Conservation (phyloP, 2,329 filamentous ascomycete genomes). For the Cladosporium phlei region DNA sequence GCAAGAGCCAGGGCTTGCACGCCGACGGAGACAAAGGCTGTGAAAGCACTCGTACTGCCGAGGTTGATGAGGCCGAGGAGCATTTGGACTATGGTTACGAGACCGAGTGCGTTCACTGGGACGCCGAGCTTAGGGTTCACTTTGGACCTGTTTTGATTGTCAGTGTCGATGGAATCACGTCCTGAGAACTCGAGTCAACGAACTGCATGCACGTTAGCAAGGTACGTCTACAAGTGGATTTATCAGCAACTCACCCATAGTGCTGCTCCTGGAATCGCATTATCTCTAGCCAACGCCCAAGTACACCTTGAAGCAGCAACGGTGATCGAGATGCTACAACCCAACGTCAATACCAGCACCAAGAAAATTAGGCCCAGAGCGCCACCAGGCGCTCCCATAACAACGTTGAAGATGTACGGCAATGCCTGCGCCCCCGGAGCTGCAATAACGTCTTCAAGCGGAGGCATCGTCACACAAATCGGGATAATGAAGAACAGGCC, state of each 20-base stretch:
- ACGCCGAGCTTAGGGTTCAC: slow-evolving; percentile 35
- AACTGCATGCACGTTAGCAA: background rate
- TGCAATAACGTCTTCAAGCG: slow-evolving; percentile 44
- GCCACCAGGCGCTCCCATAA: slow-evolving; percentile 48
- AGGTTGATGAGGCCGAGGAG: slow-evolving; percentile 48
- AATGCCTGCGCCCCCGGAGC: slow-evolving; percentile 45
- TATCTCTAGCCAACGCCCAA: slow-evolving; percentile 45
- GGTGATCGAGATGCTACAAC: slow-evolving; percentile 52
- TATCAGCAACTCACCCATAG: slow-evolving; percentile 27
- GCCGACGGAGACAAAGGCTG: slow-evolving; percentile 50
- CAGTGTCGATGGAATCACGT: background rate
- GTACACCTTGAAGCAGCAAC: slow-evolving; percentile 46
- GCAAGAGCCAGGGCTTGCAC: slow-evolving; percentile 53
- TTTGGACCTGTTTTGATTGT: slow-evolving; percentile 4
- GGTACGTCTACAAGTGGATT: background rate
- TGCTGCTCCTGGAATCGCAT: slow-evolving; percentile 39
- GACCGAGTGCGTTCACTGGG: slow-evolving; percentile 39
- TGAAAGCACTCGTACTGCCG: slow-evolving; percentile 45
- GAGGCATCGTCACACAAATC: slow-evolving; percentile 49
- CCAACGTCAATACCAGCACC: slow-evolving; percentile 47
- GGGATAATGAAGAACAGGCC: slow-evolving; percentile 55
- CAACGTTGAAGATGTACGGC: slow-evolving; percentile 47
- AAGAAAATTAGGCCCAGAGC: slow-evolving; percentile 47
- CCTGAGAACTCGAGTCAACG: background rate
- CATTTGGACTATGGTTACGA: slow-evolving; percentile 45